A percentile compares a stretch with the other conserved stretches of the same genome.
phyloP scores from a whole-genome alignment of 2,329 filamentous ascomycete genomes.

The Xylariaceae sp. region DNA sequence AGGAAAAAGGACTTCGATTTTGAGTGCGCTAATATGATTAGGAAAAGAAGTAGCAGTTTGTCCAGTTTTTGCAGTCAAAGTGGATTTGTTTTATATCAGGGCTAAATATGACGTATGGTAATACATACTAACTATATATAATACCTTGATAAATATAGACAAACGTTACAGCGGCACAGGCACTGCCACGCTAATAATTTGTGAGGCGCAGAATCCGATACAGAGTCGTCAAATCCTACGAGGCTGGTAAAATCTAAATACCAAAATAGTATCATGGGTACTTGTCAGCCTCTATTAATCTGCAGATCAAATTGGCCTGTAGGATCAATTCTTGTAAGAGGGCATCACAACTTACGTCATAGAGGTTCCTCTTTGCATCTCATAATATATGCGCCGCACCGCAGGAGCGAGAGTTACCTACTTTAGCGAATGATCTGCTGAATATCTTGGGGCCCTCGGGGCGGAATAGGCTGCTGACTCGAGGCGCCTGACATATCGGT shows the following conservation, averaged over 20 bases:
- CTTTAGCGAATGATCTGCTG: not conserved
- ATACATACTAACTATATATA: too few relatives aligned
- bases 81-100: not conserved
- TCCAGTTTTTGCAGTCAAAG: not conserved
- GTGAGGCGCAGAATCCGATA: not conserved
- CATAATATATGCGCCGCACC: not conserved
- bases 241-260: not conserved
- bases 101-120: not conserved
- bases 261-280: not conserved
- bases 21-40: not conserved
- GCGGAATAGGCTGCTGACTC: not conserved
- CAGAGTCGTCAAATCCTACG: not conserved
- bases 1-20: not conserved
- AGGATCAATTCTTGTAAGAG: not conserved
- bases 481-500: not conserved
- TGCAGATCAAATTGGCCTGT: not conserved
- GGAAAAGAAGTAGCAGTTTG: not conserved
- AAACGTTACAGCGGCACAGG: too few relatives aligned
- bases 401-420: not conserved
- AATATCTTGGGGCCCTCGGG: not conserved
- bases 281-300: not conserved
- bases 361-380: not conserved
- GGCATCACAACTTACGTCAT: not conserved
- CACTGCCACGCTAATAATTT: too few relatives aligned
- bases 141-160: not conserved